Conservation (phyloP, 805 yeast genomes). For the Saccharomycopsis malanga region DNA sequence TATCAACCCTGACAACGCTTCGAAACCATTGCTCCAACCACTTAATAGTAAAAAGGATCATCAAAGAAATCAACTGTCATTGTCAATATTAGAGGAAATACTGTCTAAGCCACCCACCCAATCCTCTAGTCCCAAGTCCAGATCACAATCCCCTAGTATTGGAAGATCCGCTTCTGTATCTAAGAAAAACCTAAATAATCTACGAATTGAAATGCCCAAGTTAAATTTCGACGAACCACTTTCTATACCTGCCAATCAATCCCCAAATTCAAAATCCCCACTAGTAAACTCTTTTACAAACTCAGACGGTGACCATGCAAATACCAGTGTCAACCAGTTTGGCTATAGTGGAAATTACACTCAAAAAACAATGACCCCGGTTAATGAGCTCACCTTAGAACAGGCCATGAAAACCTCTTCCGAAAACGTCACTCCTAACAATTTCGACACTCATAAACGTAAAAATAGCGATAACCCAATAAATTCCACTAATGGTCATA, state of each 20-base stretch:
- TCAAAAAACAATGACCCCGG: constrained; percentile 70
- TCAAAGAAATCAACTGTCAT: constrained; percentile 5
- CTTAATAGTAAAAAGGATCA: constrained; percentile 1
- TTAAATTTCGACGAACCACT: constrained; percentile 15
- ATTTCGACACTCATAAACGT: background rate
- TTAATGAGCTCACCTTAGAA: constrained; percentile 46
- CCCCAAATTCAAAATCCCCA: constrained; percentile 32
- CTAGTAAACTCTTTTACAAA: constrained; percentile 25
- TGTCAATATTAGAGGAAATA: constrained; percentile 4
- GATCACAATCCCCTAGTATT: constrained; percentile 21
- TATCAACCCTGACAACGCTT: background rate
- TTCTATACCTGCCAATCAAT: background rate
- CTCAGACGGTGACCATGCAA: constrained; percentile 5
- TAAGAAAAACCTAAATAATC: constrained; percentile 20
- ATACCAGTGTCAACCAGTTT: constrained; percentile 51
- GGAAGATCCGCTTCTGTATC: constrained; percentile 4
- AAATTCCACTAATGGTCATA: background rate
- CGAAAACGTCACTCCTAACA: background rate
- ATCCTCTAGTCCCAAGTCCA: constrained; percentile 5
- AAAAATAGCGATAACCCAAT: background rate
- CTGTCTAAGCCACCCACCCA: constrained; percentile 7
- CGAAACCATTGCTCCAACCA: background rate
- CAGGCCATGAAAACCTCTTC: constrained; percentile 13
- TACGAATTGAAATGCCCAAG: constrained; percentile 24
- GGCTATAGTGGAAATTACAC: constrained; percentile 46